A percentile compares a stretch with the other conserved stretches of the same genome.
phyloP scores from a whole-genome alignment of 129 eudicot genomes.

The Scalesia atractyloides region DNA sequence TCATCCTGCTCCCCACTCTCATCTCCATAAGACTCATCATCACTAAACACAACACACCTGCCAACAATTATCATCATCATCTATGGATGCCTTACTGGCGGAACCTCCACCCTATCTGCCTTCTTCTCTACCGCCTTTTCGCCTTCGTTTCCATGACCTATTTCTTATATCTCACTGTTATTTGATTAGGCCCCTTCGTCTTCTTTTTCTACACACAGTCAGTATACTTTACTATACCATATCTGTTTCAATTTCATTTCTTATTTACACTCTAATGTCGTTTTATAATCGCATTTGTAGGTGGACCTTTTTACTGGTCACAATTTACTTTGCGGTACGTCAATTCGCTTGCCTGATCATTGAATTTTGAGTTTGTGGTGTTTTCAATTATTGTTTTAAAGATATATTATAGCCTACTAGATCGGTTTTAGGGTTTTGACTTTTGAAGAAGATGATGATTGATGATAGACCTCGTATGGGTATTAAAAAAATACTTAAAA shows the following conservation, averaged over 20 bases:
- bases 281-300: conserved; percentile 37
- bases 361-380: neutral
- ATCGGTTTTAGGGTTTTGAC: neutral
- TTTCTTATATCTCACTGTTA: conserved; percentile 48
- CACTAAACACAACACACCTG: conserved; percentile 8
- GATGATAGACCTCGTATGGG: neutral
- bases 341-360: neutral
- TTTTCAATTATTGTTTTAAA: neutral
- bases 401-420: too few relatives aligned
- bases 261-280: neutral
- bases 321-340: conserved; percentile 78
- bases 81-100: conserved; percentile 79
- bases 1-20: conserved; percentile 51
- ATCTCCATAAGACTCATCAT: conserved; percentile 35
- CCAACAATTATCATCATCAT: conserved; percentile 27
- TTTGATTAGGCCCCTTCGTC: conserved; percentile 46
- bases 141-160: conserved; percentile 59
- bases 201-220: conserved; percentile 90
- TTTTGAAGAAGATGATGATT: neutral
- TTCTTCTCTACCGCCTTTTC: conserved; percentile 59
- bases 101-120: conserved; percentile 62
- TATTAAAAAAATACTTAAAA: neutral
- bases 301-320: conserved; percentile 81
- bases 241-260: neutral
- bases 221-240: neutral